These are phyloP conservation scores for Fusarium beomiforme DNA, from an alignment of 2,329 filamentous ascomycete genomes.

Conservation along the genomic window DNA sequence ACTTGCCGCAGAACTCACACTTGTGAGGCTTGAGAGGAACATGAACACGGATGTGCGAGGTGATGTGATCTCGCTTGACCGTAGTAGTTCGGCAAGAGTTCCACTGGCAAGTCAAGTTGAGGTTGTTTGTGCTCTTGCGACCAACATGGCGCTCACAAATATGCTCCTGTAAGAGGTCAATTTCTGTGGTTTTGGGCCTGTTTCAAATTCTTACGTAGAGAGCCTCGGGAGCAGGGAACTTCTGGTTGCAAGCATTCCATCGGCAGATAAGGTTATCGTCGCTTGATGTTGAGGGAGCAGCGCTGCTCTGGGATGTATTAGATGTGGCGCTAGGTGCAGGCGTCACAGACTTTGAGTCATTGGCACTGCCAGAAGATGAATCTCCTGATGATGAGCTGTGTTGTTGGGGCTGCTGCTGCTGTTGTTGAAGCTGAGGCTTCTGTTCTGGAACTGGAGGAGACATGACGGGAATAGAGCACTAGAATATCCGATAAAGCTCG, in stretches of 20 bases:
- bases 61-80: constrained; percentile 99
- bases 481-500: constrained; percentile 33
- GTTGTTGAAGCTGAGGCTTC: constrained; percentile 36
- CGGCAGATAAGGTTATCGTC: constrained; percentile 69
- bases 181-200: neutral
- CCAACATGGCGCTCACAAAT: constrained; percentile 98
- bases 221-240: constrained; percentile 65
- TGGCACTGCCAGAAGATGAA: constrained; percentile 51
- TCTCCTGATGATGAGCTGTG: constrained; percentile 33
- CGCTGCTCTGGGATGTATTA: constrained; percentile 55
- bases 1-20: constrained; percentile 98
- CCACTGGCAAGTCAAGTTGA: constrained; percentile 98
- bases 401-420: constrained; percentile 35
- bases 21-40: constrained; percentile 99
- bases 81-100: constrained; percentile 95
- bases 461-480: constrained; percentile 41
- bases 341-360: constrained; percentile 63
- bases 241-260: constrained; percentile 68
- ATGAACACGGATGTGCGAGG: constrained; percentile 97
- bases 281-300: constrained; percentile 50
- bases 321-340: constrained; percentile 62
- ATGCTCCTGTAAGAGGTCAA: constrained; percentile 75
- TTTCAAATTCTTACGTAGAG: constrained; percentile 64
- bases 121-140: constrained; percentile 98
- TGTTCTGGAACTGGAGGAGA: constrained; percentile 46